A percentile compares a stretch with the other conserved stretches of the same genome.
These are phyloP conservation scores for Borovskyia barvae DNA, from an alignment of 208 protist species.

Conservation along the genomic window DNA sequence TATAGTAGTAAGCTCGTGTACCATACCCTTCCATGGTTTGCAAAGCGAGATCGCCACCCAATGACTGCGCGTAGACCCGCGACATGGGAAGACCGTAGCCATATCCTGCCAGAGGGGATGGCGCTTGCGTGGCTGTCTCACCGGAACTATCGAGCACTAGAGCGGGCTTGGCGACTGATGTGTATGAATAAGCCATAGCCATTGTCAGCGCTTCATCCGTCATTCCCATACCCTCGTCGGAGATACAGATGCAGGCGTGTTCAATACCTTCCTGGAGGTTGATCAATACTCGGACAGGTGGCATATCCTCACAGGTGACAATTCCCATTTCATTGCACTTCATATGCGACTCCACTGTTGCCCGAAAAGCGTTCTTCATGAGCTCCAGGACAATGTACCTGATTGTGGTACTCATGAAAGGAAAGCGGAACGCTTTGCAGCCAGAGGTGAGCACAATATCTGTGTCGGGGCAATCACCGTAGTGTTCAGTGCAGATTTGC, in stretches of 20 bases:
- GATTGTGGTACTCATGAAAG: conserved; percentile 93
- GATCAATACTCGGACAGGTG: conserved; percentile 74
- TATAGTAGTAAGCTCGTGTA: conserved; percentile 92
- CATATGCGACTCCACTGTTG: conserved; percentile 85
- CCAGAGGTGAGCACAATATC: conserved; percentile 71
- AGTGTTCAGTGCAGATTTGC: conserved; percentile 87
- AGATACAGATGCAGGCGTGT: conserved; percentile 86
- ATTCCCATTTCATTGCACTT: conserved; percentile 64
- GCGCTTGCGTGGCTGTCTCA: conserved; percentile 8
- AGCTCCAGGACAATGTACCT: conserved; percentile 94
- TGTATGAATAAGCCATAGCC: conserved; percentile 94
- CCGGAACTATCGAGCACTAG: conserved; percentile 28
- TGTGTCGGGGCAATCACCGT: conserved; percentile 90
- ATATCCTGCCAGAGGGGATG: conserved; percentile 89
- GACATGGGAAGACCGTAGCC: conserved; percentile 94
- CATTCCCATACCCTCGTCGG: conserved; percentile 86
- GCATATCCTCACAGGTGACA: conserved; percentile 78
- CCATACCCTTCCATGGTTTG: conserved; percentile 94
- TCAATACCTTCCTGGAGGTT: conserved; percentile 58
- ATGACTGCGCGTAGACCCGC: conserved; percentile 90
- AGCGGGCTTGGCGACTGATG: conserved; percentile 75
- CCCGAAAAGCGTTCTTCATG: conserved; percentile 94
- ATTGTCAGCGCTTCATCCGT: conserved; percentile 64
- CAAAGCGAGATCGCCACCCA: conserved; percentile 92
- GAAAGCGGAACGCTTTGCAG: conserved; percentile 67